phyloP scores from a whole-genome alignment of 139 green algal genomes.

The Chlorella sp. region DNA sequence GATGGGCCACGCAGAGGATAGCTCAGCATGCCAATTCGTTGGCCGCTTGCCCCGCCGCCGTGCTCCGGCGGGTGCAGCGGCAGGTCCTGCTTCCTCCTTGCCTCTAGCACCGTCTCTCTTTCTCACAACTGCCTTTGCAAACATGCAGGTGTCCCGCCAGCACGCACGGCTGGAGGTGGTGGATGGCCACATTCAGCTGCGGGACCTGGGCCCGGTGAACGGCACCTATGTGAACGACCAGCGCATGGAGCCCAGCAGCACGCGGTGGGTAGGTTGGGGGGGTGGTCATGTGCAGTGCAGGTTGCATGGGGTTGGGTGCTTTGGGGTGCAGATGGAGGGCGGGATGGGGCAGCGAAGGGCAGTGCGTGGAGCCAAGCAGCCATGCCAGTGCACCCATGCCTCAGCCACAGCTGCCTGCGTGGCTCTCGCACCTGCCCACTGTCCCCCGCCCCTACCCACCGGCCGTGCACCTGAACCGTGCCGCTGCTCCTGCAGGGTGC shows the following conservation, averaged over 20 bases:
- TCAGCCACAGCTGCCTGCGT: too few species aligned
- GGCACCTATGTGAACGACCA: conserved; percentile 24
- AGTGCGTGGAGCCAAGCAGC: too few species aligned
- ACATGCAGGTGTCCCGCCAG: conserved; percentile 13
- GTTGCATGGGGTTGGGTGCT: background rate
- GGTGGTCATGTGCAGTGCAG: background rate
- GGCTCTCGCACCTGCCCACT: background rate
- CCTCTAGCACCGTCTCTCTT: background rate
- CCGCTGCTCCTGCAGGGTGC: conserved; percentile 1
- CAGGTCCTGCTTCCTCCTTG: background rate
- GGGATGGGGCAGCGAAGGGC: background rate
- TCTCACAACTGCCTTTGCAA: too few species aligned
- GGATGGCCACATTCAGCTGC: conserved; percentile 18
- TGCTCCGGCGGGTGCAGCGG: background rate
- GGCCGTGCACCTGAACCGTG: background rate
- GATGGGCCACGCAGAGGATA: background rate
- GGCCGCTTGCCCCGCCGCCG: background rate
- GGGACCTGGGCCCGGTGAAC: background rate
- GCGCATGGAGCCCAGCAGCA: background rate
- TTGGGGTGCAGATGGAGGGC: background rate
- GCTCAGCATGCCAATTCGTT: background rate
- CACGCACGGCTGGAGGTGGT: conserved; percentile 10
- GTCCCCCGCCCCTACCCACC: too few species aligned
- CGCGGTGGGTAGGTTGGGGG: background rate
- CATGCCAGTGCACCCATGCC: too few species aligned